These are phyloP conservation scores for Leishmania gerbilli DNA, from an alignment of 208 protist genomes.

Conservation along the genomic window DNA sequence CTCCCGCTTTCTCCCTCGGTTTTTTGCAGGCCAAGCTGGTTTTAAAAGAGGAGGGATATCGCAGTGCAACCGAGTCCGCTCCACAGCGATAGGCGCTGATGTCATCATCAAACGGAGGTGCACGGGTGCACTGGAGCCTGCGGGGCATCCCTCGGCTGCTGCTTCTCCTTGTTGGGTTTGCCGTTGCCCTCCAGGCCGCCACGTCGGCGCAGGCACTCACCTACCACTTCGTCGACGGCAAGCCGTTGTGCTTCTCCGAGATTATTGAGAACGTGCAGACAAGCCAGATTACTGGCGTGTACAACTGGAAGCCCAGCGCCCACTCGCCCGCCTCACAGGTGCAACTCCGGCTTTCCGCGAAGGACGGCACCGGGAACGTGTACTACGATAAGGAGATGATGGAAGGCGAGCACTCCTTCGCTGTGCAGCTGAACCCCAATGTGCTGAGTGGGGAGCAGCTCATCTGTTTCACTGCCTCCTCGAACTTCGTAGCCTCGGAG, in stretches of 20 bases:
- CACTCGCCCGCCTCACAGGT: not conserved
- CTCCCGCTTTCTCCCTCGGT: not conserved
- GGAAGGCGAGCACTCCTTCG: constrained; percentile 33
- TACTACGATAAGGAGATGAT: constrained; percentile 22
- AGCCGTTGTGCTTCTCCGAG: constrained; percentile 68
- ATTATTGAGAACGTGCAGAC: constrained; percentile 34
- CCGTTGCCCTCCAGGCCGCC: not conserved
- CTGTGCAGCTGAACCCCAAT: constrained; percentile 2
- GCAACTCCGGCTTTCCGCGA: constrained; percentile 12
- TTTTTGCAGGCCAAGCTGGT: not conserved
- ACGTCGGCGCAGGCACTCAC: constrained; percentile 27
- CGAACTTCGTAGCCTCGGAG: constrained; percentile 11
- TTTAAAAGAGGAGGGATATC: not conserved
- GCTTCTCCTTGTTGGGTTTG: constrained; percentile 7
- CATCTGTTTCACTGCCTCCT: constrained; percentile 24
- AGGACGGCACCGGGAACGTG: constrained; percentile 8
- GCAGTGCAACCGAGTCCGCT: not conserved
- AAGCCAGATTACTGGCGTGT: constrained; percentile 47
- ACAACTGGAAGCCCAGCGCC: constrained; percentile 29
- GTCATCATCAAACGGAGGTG: not conserved
- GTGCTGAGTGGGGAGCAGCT: constrained; percentile 20
- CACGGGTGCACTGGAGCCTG: not conserved
- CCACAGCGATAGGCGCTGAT: not conserved
- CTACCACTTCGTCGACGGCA: constrained; percentile 46
- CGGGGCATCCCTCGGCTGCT: not conserved